phyloP scores from a whole-genome alignment of 805 yeast species.

The Barnettozyma vustinii region DNA sequence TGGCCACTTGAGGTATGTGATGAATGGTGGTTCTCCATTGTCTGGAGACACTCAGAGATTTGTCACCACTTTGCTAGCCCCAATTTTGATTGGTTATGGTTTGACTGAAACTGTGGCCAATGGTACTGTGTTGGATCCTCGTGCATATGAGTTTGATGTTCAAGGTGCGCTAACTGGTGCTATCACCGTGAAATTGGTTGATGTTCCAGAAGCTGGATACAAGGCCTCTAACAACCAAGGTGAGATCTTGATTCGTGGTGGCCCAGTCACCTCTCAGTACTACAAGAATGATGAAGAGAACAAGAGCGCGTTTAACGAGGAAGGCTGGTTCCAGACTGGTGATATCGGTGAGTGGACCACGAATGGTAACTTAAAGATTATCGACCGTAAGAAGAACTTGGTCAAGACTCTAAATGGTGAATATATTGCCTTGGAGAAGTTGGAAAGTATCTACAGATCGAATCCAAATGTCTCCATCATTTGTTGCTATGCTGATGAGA shows the following conservation, averaged over 20 bases:
- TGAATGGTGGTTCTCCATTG: constrained; percentile 93
- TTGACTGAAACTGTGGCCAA: constrained; percentile 95
- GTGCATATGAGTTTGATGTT: constrained; percentile 62
- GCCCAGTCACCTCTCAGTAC: constrained; percentile 67
- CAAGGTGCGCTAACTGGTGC: constrained; percentile 83
- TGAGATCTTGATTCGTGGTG: constrained; percentile 80
- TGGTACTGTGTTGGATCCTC: constrained; percentile 62
- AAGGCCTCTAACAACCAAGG: constrained; percentile 89
- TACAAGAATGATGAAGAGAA: constrained; percentile 84
- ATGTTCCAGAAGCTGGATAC: constrained; percentile 89
- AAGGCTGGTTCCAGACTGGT: constrained; percentile 94
- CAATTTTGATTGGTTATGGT: constrained; percentile 93
- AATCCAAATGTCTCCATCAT: constrained; percentile 70
- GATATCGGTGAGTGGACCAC: constrained; percentile 93
- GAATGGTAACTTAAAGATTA: constrained; percentile 71
- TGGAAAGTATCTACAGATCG: constrained; percentile 88
- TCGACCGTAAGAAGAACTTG: constrained; percentile 93
- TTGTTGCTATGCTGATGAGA: constrained; percentile 89
- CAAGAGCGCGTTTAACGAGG: constrained; percentile 57
- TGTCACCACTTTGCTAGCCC: constrained; percentile 67
- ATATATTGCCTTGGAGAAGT: constrained; percentile 92
- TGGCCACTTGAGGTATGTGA: constrained; percentile 65
- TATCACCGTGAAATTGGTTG: constrained; percentile 82
- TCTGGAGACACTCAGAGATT: constrained; percentile 78
- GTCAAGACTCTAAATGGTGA: constrained; percentile 97